These are phyloP conservation scores for Ampelomyces quisqualis DNA, from an alignment of 2,329 filamentous ascomycete genomes.

Conservation along the genomic window DNA sequence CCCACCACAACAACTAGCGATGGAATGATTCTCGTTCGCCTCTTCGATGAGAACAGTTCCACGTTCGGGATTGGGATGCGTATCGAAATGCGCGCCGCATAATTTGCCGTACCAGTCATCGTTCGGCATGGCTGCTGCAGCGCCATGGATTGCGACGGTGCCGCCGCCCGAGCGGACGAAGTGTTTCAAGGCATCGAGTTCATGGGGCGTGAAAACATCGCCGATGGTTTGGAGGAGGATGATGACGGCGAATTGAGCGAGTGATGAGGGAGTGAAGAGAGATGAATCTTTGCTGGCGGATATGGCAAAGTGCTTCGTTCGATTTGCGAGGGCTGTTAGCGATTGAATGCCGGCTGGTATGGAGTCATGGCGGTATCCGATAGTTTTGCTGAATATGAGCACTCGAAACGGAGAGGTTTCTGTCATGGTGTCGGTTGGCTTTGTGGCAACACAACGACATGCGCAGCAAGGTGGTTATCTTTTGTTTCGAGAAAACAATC, in stretches of 20 bases:
- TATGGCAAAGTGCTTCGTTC: conserved; percentile 11
- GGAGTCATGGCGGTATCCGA: conserved; percentile 30
- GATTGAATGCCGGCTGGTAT: conserved; percentile 22
- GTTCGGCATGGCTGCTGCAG: conserved; percentile 27
- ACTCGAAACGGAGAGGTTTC: too few species aligned
- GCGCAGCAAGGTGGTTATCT: too few species aligned
- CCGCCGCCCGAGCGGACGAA: conserved; percentile 26
- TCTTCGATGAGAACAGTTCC: conserved; percentile 20
- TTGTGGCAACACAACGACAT: too few species aligned
- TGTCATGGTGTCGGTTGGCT: too few species aligned
- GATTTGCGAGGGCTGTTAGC: conserved; percentile 11
- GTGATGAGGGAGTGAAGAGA: conserved; percentile 7
- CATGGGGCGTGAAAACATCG: conserved; percentile 8
- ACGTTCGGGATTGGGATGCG: conserved; percentile 23
- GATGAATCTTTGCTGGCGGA: conserved; percentile 23
- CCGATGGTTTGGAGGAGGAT: conserved; percentile 22
- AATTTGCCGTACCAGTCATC: conserved; percentile 24
- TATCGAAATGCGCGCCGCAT: conserved; percentile 30
- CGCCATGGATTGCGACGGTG: conserved; percentile 28
- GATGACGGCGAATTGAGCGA: conserved; percentile 15
- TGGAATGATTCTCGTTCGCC: conserved; percentile 4
- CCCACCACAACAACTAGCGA: conserved; percentile 6
- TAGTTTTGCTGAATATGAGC: conserved; percentile 32
- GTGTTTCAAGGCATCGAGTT: conserved; percentile 17
- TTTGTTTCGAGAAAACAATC: too few species aligned